Evolutionary conservation across 1,284 basidiomycete genomes (phyloP), one percentile per base, ranked within the genome.

Genomic region (Wolfiporia cocos): DNA sequence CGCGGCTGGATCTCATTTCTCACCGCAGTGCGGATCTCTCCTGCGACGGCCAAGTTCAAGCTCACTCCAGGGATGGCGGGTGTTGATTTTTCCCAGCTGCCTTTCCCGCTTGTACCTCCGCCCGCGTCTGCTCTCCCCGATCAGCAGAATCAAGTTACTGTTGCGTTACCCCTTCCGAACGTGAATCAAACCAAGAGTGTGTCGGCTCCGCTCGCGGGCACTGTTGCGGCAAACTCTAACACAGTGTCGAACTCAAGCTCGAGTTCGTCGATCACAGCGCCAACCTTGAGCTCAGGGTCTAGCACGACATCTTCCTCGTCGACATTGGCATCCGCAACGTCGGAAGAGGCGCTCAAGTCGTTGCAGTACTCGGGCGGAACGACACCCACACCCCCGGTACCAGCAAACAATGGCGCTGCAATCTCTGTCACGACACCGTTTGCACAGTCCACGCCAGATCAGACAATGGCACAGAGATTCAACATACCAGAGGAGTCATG

Each of bases 11-110:
- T 32, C 12, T 14, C 5, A 20, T 48, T 51, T 42, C 49, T 50
- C 31, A 47, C 28, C 48, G 35, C 54, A 89, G 86, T 91, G 87
- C 83, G 88, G 44, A 88, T 91, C 49, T 90, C 88, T 7, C 86
- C 87, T 20, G 87, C 87, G n/a, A 91, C 88, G 0, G 87, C 87
- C 15, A 91, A 91, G 60, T 85, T 81, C 65, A 90, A 87, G 62
- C 71, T 76, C 2, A 71, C 75, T 7, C 67, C 68, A 3, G 57
- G 64, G n/a, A 54, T 67, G 34, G 52, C 66, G 7, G 56, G 64
- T 6, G 53, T 71, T 40, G 76, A 78, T 42, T 60, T 75, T 37
- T 66, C 76, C 21, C 69, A 73, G 44, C 63, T 73, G 24, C 74
- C 70, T 36, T 69, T 70, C 42, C 66, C 69, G 11, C 54, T 68